phyloP scores from a whole-genome alignment of 2,329 filamentous ascomycete genomes.

The Apiospora rasikravindrae region DNA sequence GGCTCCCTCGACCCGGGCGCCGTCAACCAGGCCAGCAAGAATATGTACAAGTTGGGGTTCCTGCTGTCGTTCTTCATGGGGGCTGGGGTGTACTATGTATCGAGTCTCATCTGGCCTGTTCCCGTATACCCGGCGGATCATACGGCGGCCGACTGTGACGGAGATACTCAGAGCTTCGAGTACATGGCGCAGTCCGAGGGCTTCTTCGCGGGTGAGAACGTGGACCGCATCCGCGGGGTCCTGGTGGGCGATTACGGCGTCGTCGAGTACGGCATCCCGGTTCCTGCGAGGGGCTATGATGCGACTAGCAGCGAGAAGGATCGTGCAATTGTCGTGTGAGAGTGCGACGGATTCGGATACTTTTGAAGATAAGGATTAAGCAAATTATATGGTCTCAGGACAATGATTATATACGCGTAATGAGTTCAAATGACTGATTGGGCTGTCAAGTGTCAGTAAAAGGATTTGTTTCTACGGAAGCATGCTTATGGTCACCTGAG shows the following conservation, averaged over 20 bases:
- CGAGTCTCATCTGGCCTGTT: conserved; percentile 31
- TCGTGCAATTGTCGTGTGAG: background rate
- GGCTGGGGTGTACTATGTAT: conserved; percentile 35
- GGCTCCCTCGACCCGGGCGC: conserved; percentile 38
- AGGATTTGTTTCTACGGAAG: too few relatives aligned
- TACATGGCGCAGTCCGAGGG: conserved; percentile 22
- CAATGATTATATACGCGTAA: too few relatives aligned
- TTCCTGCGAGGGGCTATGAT: background rate
- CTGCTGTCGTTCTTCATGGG: conserved; percentile 39
- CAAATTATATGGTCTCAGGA: too few relatives aligned
- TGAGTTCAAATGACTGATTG: too few relatives aligned
- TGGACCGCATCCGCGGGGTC: conserved; percentile 6
- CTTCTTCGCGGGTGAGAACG: conserved; percentile 12
- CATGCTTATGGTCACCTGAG: too few relatives aligned
- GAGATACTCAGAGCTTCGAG: conserved; percentile 19
- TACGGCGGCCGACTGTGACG: background rate
- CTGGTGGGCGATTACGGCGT: conserved; percentile 4
- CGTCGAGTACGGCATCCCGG: background rate
- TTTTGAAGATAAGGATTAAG: too few relatives aligned
- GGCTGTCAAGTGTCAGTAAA: too few relatives aligned
- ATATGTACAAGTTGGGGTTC: conserved; percentile 44
- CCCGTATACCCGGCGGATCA: conserved; percentile 22
- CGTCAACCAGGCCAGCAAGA: conserved; percentile 37
- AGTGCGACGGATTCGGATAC: background rate
- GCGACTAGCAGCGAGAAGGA: background rate